Conservation (phyloP, 352 stramenopile genomes). For the Achlya hypogyna region DNA sequence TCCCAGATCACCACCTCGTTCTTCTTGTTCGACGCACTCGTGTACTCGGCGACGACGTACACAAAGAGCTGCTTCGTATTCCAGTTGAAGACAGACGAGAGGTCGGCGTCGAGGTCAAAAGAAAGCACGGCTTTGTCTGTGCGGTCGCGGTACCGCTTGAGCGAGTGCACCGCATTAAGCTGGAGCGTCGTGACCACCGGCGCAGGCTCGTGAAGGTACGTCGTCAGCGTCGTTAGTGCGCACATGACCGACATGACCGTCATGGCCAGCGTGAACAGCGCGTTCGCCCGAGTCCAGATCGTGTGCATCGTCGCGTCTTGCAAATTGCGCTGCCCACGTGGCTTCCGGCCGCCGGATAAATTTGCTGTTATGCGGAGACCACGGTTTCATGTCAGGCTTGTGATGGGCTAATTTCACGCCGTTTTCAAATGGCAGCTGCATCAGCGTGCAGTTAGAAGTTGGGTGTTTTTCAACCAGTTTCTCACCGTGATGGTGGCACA, state of each 20-base stretch:
- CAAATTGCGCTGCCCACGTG: conserved; percentile 8
- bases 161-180: conserved; percentile 61
- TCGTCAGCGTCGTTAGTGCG: conserved; percentile 62
- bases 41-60: conserved; percentile 79
- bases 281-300: conserved; percentile 76
- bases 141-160: conserved; percentile 75
- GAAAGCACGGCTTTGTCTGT: conserved; percentile 71
- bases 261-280: conserved; percentile 74
- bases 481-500: too few species aligned
- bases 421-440: too few species aligned
- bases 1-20: conserved; percentile 85
- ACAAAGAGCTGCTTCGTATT: conserved; percentile 87
- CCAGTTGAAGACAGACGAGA: conserved; percentile 86
- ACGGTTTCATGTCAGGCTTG: neutral
- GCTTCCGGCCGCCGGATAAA: conserved; percentile 11
- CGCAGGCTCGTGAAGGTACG: conserved; percentile 45
- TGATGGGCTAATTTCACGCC: neutral
- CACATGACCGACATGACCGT: conserved; percentile 65
- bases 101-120: conserved; percentile 72
- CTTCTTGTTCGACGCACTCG: conserved; percentile 43
- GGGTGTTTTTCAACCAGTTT: neutral
- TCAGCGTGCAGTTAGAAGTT: too few species aligned
- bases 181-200: conserved; percentile 53
- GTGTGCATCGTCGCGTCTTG: conserved; percentile 51
- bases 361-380: too few species aligned